A percentile compares a stretch with the other conserved stretches of the same genome.
phyloP scores from a whole-genome alignment of 2,329 filamentous ascomycete genomes.

The Diaporthe citrichinensis region DNA sequence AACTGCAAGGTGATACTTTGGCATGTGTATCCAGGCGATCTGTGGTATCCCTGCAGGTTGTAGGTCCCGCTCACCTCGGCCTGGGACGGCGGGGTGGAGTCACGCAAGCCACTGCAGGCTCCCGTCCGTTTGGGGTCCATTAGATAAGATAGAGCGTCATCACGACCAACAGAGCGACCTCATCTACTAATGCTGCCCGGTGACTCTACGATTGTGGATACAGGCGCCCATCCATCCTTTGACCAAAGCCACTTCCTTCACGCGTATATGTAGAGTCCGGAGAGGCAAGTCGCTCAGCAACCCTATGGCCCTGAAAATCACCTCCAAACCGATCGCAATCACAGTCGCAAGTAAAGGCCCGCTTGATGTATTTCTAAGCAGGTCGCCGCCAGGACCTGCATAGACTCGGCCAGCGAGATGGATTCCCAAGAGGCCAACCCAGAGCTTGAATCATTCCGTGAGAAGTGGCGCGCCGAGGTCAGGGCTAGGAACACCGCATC shows the following conservation, averaged over 20 bases:
- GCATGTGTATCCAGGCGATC: background rate
- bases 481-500: constrained; percentile 53
- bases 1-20: background rate
- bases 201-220: background rate
- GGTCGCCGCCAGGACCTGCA: background rate
- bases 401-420: constrained; percentile 42
- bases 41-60: background rate
- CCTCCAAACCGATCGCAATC: background rate
- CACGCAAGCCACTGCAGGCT: constrained; percentile 4
- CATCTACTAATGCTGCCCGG: constrained; percentile 3
- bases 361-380: constrained; percentile 40
- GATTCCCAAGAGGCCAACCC: constrained; percentile 63
- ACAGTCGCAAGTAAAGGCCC: background rate
- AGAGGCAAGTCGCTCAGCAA: background rate
- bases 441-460: constrained; percentile 88
- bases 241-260: background rate
- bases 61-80: constrained; percentile 4
- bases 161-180: background rate
- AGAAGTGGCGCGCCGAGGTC: constrained; percentile 89
- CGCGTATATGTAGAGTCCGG: background rate
- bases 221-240: background rate
- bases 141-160: constrained; percentile 36
- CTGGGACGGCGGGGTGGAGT: constrained; percentile 7
- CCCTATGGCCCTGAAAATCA: background rate
- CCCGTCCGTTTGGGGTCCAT: constrained; percentile 9